Evolutionary conservation across 208 protist species (phyloP).

Genomic region (Trypanosoma conorhini): DNA sequence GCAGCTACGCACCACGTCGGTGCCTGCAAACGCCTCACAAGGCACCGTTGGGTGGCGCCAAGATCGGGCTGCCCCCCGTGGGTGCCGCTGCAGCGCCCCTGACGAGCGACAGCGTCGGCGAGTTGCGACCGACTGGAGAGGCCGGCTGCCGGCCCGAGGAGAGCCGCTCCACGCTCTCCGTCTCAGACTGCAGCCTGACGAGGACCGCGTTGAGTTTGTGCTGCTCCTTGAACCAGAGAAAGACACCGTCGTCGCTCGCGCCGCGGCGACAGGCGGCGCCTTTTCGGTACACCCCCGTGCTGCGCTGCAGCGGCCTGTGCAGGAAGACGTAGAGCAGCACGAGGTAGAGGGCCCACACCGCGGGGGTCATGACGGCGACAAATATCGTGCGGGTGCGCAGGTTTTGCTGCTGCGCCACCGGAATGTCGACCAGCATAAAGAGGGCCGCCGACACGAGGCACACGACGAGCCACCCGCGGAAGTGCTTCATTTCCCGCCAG

Average conservation of each 20-base stretch:
- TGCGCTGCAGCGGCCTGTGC: conserved; percentile 46
- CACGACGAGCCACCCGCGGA: conserved; percentile 62
- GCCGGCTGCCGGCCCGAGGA: conserved; percentile 7
- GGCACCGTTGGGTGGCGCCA: neutral
- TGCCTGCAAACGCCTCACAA: neutral
- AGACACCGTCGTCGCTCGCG: conserved; percentile 12
- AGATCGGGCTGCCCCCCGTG: neutral
- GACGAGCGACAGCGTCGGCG: neutral
- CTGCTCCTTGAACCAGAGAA: conserved; percentile 56
- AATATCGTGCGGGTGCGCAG: conserved; percentile 47
- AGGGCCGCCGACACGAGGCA: conserved; percentile 45
- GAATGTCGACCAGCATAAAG: conserved; percentile 54
- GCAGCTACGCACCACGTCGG: neutral
- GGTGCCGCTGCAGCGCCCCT: neutral
- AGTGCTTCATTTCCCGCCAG: conserved; percentile 13
- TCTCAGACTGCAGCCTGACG: conserved; percentile 35
- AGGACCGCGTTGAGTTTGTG: conserved; percentile 48
- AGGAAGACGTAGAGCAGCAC: conserved; percentile 52
- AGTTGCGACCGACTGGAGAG: neutral
- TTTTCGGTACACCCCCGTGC: conserved; percentile 33
- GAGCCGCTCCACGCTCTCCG: conserved; percentile 23
- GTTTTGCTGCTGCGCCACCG: conserved; percentile 43
- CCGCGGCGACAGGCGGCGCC: conserved; percentile 28
- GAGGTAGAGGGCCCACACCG: conserved; percentile 54
- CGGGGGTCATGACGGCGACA: conserved; percentile 44